These are phyloP conservation scores for Hypomontagnella monticulosa DNA, from an alignment of 495 filamentous ascomycete species.

Conservation along the genomic window DNA sequence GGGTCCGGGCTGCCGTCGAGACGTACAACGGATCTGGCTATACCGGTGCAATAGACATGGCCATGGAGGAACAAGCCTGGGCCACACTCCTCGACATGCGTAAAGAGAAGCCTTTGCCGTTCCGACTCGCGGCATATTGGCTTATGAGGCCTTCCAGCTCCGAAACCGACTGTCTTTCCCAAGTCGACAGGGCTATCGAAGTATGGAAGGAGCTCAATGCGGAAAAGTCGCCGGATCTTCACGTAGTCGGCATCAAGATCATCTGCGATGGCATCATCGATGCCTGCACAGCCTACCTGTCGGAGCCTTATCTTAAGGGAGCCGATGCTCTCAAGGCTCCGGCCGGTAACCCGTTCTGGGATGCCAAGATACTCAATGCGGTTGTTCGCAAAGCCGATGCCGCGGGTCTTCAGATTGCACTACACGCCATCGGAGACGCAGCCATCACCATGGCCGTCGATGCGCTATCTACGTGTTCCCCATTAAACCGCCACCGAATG, in stretches of 20 bases:
- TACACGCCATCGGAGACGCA: constrained; percentile 72
- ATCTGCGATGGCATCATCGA: constrained; percentile 76
- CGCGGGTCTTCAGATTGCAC: constrained; percentile 67
- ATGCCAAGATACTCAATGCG: constrained; percentile 56
- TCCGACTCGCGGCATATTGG: constrained; percentile 74
- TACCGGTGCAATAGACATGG: constrained; percentile 74
- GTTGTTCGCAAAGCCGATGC: constrained; percentile 64
- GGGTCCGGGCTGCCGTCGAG: constrained; percentile 58
- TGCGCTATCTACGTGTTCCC: constrained; percentile 55
- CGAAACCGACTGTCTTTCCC: constrained; percentile 53
- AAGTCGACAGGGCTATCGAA: constrained; percentile 69
- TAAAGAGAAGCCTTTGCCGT: constrained; percentile 50
- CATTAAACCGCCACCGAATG: constrained; percentile 63
- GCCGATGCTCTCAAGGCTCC: constrained; percentile 49
- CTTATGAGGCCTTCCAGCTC: constrained; percentile 60
- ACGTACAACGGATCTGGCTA: constrained; percentile 67
- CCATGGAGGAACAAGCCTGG: constrained; percentile 72
- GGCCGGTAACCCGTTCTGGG: constrained; percentile 65
- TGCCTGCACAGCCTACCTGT: constrained; percentile 70
- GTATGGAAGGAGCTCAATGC: constrained; percentile 58
- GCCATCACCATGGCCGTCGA: constrained; percentile 66
- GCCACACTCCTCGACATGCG: constrained; percentile 60
- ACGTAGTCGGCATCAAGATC: constrained; percentile 71
- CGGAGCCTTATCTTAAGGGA: constrained; percentile 62
- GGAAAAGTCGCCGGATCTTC: constrained; percentile 60